These are phyloP conservation scores for Ceratocystis smalleyi DNA, from an alignment of 2,329 filamentous ascomycete genomes.

Conservation along the genomic window DNA sequence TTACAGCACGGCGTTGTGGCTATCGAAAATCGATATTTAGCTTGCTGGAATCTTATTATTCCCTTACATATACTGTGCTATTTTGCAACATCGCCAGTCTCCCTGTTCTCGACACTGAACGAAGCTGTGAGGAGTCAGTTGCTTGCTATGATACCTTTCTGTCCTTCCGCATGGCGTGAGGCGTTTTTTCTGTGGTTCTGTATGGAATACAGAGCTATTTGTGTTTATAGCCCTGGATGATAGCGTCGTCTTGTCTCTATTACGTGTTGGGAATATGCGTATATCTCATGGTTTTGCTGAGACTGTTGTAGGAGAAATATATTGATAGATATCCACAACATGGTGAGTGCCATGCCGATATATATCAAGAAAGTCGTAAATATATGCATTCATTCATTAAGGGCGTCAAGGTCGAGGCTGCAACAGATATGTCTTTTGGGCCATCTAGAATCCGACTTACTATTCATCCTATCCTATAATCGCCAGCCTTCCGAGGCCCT, in stretches of 20 bases:
- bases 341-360: not conserved
- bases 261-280: too few species aligned
- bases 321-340: not conserved
- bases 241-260: too few species aligned
- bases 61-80: not conserved
- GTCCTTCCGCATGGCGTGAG: not conserved
- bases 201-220: too few species aligned
- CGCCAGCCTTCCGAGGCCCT: too few species aligned
- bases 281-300: too few species aligned
- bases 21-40: not conserved
- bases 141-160: not conserved
- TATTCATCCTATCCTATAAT: too few species aligned
- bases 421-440: not conserved
- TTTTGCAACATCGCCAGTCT: not conserved
- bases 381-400: constrained; percentile 21
- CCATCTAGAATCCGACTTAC: not conserved
- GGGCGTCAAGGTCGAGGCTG: not conserved
- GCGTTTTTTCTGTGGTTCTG: not conserved
- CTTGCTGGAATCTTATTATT: not conserved
- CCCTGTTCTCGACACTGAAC: not conserved
- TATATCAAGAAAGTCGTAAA: not conserved
- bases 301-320: too few species aligned
- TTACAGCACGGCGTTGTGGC: not conserved
- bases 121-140: not conserved
- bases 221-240: too few species aligned